Evolutionary conservation across 2,329 filamentous ascomycete species (phyloP).

Genomic region (Parasarocladium wereldwijsianum): DNA sequence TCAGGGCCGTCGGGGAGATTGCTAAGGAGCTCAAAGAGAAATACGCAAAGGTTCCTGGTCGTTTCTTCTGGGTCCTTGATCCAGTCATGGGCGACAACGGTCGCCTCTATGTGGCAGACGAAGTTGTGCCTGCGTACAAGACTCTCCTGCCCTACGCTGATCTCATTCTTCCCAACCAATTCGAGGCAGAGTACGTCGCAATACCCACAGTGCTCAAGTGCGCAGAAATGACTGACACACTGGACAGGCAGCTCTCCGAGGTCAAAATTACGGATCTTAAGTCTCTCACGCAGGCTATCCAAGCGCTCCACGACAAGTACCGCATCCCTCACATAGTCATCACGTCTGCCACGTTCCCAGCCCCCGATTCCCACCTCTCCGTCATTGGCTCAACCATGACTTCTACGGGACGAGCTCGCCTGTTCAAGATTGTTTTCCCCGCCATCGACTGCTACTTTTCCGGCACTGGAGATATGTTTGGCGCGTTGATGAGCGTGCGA

Average conservation of each 20-base stretch:
- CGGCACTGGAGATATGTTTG: conserved; percentile 97
- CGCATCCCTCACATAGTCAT: conserved; percentile 79
- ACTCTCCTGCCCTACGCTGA: conserved; percentile 67
- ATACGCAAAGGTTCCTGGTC: conserved; percentile 46
- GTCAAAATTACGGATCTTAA: conserved; percentile 65
- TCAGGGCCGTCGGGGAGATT: conserved; percentile 73
- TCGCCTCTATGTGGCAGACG: conserved; percentile 76
- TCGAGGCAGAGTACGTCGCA: conserved; percentile 72
- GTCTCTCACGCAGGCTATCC: conserved; percentile 60
- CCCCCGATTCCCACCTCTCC: conserved; percentile 41
- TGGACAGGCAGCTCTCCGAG: conserved; percentile 60
- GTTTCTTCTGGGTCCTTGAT: conserved; percentile 94
- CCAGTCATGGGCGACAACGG: conserved; percentile 98
- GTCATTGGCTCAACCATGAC: conserved; percentile 66
- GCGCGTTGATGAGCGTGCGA: conserved; percentile 73
- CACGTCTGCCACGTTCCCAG: conserved; percentile 65
- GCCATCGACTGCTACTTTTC: conserved; percentile 87
- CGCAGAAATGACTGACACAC: conserved; percentile 3
- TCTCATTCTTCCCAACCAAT: conserved; percentile 89
- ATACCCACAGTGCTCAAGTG: not conserved
- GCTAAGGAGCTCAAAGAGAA: conserved; percentile 64
- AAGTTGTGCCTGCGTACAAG: conserved; percentile 86
- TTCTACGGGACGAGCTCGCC: conserved; percentile 50
- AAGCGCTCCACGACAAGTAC: conserved; percentile 61
- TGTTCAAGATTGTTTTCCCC: conserved; percentile 80